Base-by-base conservation (phyloP, 768 basidiomycete genomes). In the Tephrocybe rancida region DNA sequence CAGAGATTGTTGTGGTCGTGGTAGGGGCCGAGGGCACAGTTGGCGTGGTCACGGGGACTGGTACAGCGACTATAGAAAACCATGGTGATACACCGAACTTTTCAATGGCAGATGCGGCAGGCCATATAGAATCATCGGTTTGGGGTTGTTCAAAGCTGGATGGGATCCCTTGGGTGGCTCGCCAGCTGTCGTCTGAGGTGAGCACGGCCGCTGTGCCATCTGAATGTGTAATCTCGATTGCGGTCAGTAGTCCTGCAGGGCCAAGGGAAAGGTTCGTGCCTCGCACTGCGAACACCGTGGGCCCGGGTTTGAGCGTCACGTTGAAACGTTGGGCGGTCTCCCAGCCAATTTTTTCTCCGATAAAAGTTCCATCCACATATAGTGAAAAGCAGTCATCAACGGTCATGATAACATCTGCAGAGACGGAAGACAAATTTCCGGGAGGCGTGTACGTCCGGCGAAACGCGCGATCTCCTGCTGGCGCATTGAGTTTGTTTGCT, bases 181-280 rank as follows among this genome's bases (percentile, higher is more conserved):
- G 59, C 68, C 67, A 71, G 10, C 44, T 60, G n/a, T 54, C 35
- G 46, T 64, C 60, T 5, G 67, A 63, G 26, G 52, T 41, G 14
- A 71, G 26, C 24, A 56, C 21, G 1, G 59, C 35, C 6, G 59
- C 56, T 3, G 64, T 60, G 9, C 67, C 66, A 56, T 68, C 68
- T 19, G 59, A 49, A 53, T 63, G 66, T 1, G 49, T 60, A 14
- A 70, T 54, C 2, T 56, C 52, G 5, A 66, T 64, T 11, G 64
- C 56, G 18, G 61, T 57, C 22, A 71, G 60, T 29, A 69, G 50
- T 4, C 65, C 70, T 1, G 69, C 71, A 19, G 69, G 61, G 3
- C 57, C 51, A 11, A 54, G 51, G 24, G 54, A 35, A 21, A 54
- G 43, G 41, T 70, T 70, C 3, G 62, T 68, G 1, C 61, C 68